phyloP scores from a whole-genome alignment of 106 monocot species.

The Hemerocallis citrina region DNA sequence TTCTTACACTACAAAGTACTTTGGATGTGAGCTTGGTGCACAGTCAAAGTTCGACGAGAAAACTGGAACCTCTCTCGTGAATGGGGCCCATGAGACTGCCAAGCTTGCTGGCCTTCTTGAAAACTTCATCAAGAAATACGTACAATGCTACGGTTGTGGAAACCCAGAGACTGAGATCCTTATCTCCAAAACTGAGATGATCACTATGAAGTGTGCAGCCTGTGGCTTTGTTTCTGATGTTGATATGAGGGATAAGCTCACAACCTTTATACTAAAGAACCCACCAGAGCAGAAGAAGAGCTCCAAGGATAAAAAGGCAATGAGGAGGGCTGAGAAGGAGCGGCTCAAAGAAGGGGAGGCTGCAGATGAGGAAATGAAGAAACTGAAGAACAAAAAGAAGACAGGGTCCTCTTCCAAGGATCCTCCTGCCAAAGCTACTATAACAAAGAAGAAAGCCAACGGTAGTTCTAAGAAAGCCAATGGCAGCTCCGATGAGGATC shows the following conservation, averaged over 20 bases:
- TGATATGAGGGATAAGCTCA: conserved; percentile 77
- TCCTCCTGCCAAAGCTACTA: too few relatives aligned
- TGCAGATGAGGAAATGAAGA: conserved; percentile 74
- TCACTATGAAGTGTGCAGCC: conserved; percentile 72
- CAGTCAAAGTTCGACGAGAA: conserved; percentile 84
- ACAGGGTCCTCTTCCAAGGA: conserved; percentile 5
- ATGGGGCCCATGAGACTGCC: conserved; percentile 75
- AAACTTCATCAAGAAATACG: conserved; percentile 78
- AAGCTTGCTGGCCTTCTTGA: conserved; percentile 74
- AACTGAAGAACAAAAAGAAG: conserved; percentile 57
- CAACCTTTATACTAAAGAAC: conserved; percentile 63
- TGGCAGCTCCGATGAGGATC: conserved; percentile 49
- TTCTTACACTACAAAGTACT: conserved; percentile 76
- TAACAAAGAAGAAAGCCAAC: conserved; percentile 24
- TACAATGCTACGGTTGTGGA: conserved; percentile 77
- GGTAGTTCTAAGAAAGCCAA: conserved; percentile 20
- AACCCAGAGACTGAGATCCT: conserved; percentile 75
- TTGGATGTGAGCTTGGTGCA: conserved; percentile 78
- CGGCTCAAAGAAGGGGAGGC: conserved; percentile 69
- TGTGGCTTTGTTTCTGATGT: conserved; percentile 75
- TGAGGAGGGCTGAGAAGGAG: conserved; percentile 84
- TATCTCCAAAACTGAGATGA: conserved; percentile 65
- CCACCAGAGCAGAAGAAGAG: conserved; percentile 68
- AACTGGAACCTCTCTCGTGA: conserved; percentile 56
- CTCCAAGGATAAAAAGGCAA: conserved; percentile 60